Base-by-base conservation (phyloP, 495 filamentous ascomycete genomes). In the Lasiosphaeris hirsuta region DNA sequence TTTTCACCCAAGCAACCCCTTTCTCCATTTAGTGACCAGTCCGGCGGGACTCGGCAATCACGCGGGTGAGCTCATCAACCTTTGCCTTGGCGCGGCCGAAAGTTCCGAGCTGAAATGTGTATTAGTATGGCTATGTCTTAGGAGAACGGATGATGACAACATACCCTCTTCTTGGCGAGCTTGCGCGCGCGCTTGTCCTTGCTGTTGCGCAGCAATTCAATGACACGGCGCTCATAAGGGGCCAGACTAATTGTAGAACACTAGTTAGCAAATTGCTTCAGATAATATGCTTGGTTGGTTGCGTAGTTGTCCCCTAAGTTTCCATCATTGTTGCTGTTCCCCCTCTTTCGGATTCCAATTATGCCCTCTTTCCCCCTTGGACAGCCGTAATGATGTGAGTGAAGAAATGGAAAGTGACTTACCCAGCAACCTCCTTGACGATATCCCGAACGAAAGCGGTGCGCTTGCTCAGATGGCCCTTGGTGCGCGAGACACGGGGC, bases 141-240 rank as follows among this genome's bases (percentile, higher is more conserved):
- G 13, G 14, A 30, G 13, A 0, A 15, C n/a, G 18, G 39, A 37
- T 54, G 58, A 47, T 84, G 81, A 61, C 5, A 84, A 90, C 90
- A 18, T 61, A 65, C 63, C 78, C 94, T 84, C 88, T 96, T 97
- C 93, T 98, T 98, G 64, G 94, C 94, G 71, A 96, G 88, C 86
- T 97, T 97, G 63, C 94, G 83, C 61, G 94, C 94, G 79, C 94
- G 90, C 89, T 98, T 98, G 78, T 98, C 94, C 81, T 96, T 96
- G 82, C 87, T 86, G 85, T 97, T 98, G 66, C 94, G 90, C 75
- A 98, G 86, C 64, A 98, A 83, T 85, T 98, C 94, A 75, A 97
- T 95, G 72, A 98, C 89, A 68, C 94, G 92, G 74, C 92, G 91
- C 83, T 98, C 94, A 72, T 97, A 97, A 67, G 92, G 92, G 64